Percentiles rank a stretch among this genome's conserved stretches.
Conservation (phyloP, 495 filamentous ascomycete species). For the Aspergillus indologenus region DNA sequence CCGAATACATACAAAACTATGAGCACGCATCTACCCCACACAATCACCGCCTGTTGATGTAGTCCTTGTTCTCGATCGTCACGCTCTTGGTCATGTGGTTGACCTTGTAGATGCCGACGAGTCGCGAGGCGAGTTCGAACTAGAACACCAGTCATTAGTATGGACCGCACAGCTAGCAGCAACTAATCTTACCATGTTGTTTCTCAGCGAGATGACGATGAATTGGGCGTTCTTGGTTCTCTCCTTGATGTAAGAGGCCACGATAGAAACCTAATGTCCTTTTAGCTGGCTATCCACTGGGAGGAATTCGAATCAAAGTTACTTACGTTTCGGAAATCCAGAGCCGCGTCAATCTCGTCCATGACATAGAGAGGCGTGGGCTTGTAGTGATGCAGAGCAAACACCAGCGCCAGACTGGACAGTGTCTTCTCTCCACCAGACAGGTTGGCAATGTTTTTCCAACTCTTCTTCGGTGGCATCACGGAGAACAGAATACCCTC, state of each 20-base stretch:
- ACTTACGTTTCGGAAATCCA: constrained; percentile 97
- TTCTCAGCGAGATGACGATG: constrained; percentile 94
- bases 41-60: constrained; percentile 53
- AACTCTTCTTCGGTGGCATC: constrained; percentile 99
- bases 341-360: constrained; percentile 97
- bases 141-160: constrained; percentile 23
- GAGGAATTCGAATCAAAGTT: background rate
- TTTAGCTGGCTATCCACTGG: constrained; percentile 11
- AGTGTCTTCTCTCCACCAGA: constrained; percentile 96
- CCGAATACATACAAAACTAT: constrained; percentile 10
- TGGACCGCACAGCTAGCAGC: background rate
- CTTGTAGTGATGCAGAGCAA: constrained; percentile 97
- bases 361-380: constrained; percentile 97
- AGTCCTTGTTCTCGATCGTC: constrained; percentile 90
- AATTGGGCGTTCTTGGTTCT: constrained; percentile 98
- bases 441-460: constrained; percentile 98
- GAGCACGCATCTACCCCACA: background rate
- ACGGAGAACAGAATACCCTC: constrained; percentile 96
- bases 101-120: constrained; percentile 98
- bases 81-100: constrained; percentile 99
- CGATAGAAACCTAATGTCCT: constrained; percentile 80
- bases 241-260: constrained; percentile 98
- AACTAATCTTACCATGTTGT: constrained; percentile 75
- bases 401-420: constrained; percentile 88
- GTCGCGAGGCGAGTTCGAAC: constrained; percentile 89